phyloP scores from a whole-genome alignment of 2,329 filamentous ascomycete species.

The Neonectria magnoliae region DNA sequence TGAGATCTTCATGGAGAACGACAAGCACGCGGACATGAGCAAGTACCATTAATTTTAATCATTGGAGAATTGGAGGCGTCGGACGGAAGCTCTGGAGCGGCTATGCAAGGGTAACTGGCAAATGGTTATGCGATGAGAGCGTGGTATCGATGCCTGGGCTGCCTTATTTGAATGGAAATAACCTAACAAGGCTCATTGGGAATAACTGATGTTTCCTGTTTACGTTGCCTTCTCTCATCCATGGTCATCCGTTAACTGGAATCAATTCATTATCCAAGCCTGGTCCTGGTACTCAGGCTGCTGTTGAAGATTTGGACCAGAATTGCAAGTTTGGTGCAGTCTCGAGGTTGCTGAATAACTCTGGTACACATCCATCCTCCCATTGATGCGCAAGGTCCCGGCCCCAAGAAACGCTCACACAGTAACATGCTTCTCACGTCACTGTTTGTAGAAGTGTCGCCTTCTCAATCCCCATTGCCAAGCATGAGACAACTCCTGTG shows the following conservation, averaged over 20 bases:
- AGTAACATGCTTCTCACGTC: not conserved
- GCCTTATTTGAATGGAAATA: not conserved
- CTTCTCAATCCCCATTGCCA: not conserved
- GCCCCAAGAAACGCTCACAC: not conserved
- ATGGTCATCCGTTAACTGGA: too few species aligned
- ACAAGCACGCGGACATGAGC: constrained; percentile 46
- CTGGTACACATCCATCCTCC: not conserved
- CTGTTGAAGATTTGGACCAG: not conserved
- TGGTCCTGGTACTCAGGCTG: not conserved
- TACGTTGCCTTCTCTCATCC: not conserved
- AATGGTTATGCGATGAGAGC: not conserved
- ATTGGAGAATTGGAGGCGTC: not conserved
- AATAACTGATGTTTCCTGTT: too few species aligned
- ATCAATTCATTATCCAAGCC: not conserved
- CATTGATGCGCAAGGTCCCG: too few species aligned
- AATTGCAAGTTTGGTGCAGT: not conserved
- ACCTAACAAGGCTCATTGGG: not conserved
- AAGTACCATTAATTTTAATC: constrained; percentile 34
- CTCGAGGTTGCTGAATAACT: not conserved
- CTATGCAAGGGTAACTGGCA: not conserved
- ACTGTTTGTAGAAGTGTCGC: too few species aligned
- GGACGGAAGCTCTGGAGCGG: not conserved
- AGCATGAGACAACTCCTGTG: constrained; percentile 1
- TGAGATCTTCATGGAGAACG: constrained; percentile 49
- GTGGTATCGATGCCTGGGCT: not conserved